Base-by-base conservation (phyloP, 345 rosid genomes). In the Salix suchowensis region DNA sequence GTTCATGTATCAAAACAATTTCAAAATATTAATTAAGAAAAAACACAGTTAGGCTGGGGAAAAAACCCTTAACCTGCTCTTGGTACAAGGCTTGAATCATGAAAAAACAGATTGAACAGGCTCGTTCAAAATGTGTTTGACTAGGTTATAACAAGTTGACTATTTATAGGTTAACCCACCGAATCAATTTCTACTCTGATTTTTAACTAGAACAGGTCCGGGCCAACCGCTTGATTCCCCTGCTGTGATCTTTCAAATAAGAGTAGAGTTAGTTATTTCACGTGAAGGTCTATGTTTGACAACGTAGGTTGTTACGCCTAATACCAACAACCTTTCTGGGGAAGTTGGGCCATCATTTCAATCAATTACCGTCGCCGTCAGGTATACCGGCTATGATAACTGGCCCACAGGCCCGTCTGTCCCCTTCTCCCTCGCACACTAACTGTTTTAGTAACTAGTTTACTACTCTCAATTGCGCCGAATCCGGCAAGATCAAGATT, bases 391-490 rank as follows among this genome's bases (percentile, higher is more conserved):
- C 50, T 12, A 4, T 13, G 50, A 44, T 44, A 3, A 4, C 16
- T 9, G 62, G 62, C 62, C 62, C 62, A 24, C 28, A 1, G 23
- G 18, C 28, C 28, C 24, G 4, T 26, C 12, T 4, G 21, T 32
- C 68, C 72, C 39, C 42, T 34, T 26, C 74, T 58, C 62, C 62
- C 62, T n/a, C 5, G 14, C 62, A 11, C 62, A 11, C 62, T 10
- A 5, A n/a, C 28, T 8, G 44, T 40, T 4, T 1, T n/a, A n/a
- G 62, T n/a, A 9, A 55, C 26, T n/a, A 44, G 50, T 13, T 23
- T 24, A 80, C 72, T 73, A 69, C 78, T 81, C 75, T 71, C 65
- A 70, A 72, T 77, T 58, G 83, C 80, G 78, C 79, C 40, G 72
- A 77, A 73, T 73, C 82, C 72, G 55, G 77, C 76, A 23, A 36